These are phyloP conservation scores for Coniferiporia sulphurascens DNA, from an alignment of 1,284 basidiomycete species.

Conservation along the genomic window DNA sequence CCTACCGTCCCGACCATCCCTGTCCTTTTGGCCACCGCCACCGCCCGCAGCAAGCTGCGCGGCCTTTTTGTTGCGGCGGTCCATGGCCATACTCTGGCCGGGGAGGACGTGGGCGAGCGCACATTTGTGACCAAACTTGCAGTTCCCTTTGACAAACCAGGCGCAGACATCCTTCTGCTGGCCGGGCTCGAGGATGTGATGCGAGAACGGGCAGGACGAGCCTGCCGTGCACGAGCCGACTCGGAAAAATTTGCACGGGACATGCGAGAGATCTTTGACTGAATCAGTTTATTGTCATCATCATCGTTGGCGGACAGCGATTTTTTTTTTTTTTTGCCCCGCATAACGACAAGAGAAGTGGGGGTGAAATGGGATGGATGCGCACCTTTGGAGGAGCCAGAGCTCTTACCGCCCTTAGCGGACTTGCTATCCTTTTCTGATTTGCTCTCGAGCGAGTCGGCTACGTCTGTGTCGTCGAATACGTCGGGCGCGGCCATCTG, in stretches of 20 bases:
- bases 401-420: constrained; percentile 28
- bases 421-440: constrained; percentile 31
- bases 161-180: constrained; percentile 89
- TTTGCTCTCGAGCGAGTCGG: constrained; percentile 27
- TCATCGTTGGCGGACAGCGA: background rate
- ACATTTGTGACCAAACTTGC: constrained; percentile 98
- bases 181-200: constrained; percentile 61
- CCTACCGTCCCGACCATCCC: constrained; percentile 34
- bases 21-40: constrained; percentile 26
- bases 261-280: constrained; percentile 91
- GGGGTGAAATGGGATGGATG: constrained; percentile 9
- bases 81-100: constrained; percentile 93
- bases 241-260: constrained; percentile 98
- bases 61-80: constrained; percentile 96
- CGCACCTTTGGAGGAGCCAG: constrained; percentile 35
- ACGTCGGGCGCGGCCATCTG: constrained; percentile 5
- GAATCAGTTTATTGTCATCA: constrained; percentile 7
- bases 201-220: constrained; percentile 93
- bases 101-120: constrained; percentile 91
- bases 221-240: constrained; percentile 92
- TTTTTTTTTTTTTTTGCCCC: background rate
- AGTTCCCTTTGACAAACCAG: constrained; percentile 94
- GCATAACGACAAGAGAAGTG: constrained; percentile 1
- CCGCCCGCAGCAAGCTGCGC: constrained; percentile 66
- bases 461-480: constrained; percentile 26